phyloP scores from a whole-genome alignment of 768 basidiomycete species.

The Lactifluus piperatus region DNA sequence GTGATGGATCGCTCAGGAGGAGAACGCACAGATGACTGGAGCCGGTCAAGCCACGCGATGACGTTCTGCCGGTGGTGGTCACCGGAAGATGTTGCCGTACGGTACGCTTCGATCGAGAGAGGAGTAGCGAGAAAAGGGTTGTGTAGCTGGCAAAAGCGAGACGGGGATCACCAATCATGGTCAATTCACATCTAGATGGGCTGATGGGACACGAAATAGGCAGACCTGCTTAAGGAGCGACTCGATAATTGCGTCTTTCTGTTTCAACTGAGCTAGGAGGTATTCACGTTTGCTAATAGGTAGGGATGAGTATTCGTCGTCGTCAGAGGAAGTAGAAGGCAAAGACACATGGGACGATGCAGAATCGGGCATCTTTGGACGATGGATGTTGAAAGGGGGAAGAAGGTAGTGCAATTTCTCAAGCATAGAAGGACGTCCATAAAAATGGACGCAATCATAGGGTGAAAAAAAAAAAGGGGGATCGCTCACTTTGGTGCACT shows the following conservation, averaged over 20 bases:
- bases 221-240: slow-evolving; percentile 73
- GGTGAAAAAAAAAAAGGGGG: slow-evolving; percentile 5
- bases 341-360: not conserved
- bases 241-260: slow-evolving; percentile 83
- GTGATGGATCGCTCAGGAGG: slow-evolving; percentile 34
- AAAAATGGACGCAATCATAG: not conserved
- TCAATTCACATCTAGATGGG: not conserved
- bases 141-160: slow-evolving; percentile 61
- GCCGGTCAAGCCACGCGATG: slow-evolving; percentile 66
- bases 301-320: slow-evolving; percentile 22
- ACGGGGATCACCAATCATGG: not conserved
- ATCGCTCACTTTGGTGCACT: slow-evolving; percentile 72
- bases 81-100: slow-evolving; percentile 67
- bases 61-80: slow-evolving; percentile 61
- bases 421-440: slow-evolving; percentile 20
- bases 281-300: slow-evolving; percentile 74
- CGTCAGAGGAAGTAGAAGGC: not conserved
- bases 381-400: slow-evolving; percentile 23
- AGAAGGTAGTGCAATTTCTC: slow-evolving; percentile 26
- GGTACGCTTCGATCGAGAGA: slow-evolving; percentile 69
- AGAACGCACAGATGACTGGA: slow-evolving; percentile 50
- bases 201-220: not conserved
- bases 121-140: slow-evolving; percentile 77
- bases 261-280: slow-evolving; percentile 73
- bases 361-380: not conserved